Conservation (phyloP, 2,329 filamentous ascomycete genomes). For the Pestalotiopsis sp. region DNA sequence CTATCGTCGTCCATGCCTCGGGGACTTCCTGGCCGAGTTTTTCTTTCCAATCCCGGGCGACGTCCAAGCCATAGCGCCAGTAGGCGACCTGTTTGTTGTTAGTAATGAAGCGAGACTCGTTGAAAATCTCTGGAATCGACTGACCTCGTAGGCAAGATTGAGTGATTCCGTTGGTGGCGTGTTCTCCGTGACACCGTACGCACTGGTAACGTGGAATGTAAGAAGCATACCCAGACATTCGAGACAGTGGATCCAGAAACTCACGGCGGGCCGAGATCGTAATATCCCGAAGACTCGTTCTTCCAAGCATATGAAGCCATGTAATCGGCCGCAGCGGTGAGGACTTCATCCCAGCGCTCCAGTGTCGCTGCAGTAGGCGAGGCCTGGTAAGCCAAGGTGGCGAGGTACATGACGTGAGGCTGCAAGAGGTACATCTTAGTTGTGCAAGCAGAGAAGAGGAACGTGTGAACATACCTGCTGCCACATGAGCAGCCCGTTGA, state of each 20-base stretch:
- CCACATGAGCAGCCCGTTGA: constrained; percentile 55
- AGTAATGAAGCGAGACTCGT: neutral
- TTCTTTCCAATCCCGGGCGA: constrained; percentile 46
- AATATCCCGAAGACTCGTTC: constrained; percentile 29
- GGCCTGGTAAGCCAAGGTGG: constrained; percentile 31
- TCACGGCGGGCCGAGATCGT: constrained; percentile 49
- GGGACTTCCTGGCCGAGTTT: constrained; percentile 42
- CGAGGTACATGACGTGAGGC: constrained; percentile 46
- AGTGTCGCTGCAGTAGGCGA: constrained; percentile 27
- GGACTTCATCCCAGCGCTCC: constrained; percentile 27
- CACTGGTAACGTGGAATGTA: constrained; percentile 20
- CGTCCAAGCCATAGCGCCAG: constrained; percentile 52
- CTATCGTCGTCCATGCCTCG: constrained; percentile 41
- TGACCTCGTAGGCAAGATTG: constrained; percentile 51
- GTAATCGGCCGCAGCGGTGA: constrained; percentile 33
- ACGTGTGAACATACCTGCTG: constrained; percentile 35
- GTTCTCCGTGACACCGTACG: constrained; percentile 55
- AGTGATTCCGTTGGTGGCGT: constrained; percentile 48
- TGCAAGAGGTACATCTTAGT: constrained; percentile 20
- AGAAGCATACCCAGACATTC: neutral
- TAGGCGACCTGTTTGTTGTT: constrained; percentile 39
- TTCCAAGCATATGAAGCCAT: constrained; percentile 36
- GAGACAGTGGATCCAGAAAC: neutral
- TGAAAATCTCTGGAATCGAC: neutral
- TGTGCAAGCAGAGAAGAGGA: neutral